Evolutionary conservation across 805 yeast species (phyloP).

Genomic region (Saturnispora ahearnii): DNA sequence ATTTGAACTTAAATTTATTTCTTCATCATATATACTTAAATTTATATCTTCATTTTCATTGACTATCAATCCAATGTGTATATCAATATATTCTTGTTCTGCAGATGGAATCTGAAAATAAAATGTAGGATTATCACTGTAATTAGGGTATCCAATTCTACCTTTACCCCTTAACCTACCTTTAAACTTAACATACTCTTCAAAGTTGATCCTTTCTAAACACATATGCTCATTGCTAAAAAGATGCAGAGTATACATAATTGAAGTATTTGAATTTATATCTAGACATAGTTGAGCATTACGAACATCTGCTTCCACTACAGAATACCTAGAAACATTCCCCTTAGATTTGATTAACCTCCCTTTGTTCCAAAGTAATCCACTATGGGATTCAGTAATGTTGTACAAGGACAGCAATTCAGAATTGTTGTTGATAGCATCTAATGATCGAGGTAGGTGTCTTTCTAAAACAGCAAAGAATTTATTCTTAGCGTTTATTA

Average conservation of each 20-base stretch:
- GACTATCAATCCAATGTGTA: background rate
- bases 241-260: slow-evolving; percentile 1
- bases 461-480: slow-evolving; percentile 2
- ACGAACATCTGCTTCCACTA: background rate
- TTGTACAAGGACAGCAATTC: background rate
- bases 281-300: slow-evolving; percentile 1
- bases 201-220: background rate
- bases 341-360: background rate
- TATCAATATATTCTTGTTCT: background rate
- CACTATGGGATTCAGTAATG: background rate
- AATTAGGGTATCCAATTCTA: background rate
- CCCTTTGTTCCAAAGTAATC: background rate
- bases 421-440: background rate
- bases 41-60: background rate
- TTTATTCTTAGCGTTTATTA: background rate
- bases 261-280: background rate
- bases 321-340: slow-evolving; percentile 3
- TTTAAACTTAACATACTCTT: background rate
- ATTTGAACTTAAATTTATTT: background rate
- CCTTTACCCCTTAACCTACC: background rate
- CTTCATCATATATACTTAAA: background rate
- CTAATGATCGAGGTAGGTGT: slow-evolving; percentile 1
- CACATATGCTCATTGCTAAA: background rate
- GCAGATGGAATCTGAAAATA: background rate
- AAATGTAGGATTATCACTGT: background rate